Evolutionary conservation across 2,329 filamentous ascomycete species (phyloP), one percentile per base, ranked within the genome.

Genomic region (Verticillium nonalfalfae): DNA sequence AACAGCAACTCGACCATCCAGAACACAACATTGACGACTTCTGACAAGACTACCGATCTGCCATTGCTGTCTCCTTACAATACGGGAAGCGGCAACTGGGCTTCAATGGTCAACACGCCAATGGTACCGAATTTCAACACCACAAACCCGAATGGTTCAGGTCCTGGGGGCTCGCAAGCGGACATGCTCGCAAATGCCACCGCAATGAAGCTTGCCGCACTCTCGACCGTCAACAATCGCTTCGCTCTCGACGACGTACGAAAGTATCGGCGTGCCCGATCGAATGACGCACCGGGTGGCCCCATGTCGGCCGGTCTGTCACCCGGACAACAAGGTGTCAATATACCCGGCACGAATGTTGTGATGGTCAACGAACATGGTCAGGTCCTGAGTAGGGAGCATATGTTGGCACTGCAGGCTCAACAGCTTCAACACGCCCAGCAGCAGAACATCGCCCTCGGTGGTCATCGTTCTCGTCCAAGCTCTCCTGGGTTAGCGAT

Each of bases 101-200:
- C 95, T 31, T 98, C 95, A 9, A 96, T 97, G 90, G 89, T 96
- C 66, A 98, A 97, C 78, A 99, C 95, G 2, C 95, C 95, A 2
- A 96, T 98, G 90, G 91, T 94, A 5, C 80, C 91, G 50, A 94
- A 88, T 67, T 99, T 98, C 75, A 89, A 84, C 65, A 79, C 67
- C 76, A 77, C 81, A 15, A 75, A 74, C 64, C 84, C 76, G 69
- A 74, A 83, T 66, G 77, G 77, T 45, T 78, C 40, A 10, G 21
- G 13, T 11, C 14, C 39, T 18, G 57, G 79, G 50, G 81, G 80
- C 56, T 88, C 84, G 61, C 93, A 97, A 74, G 93, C 93, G 15
- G 95, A 99, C 71, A 98, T 98, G 94, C 90, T 99, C 62, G 95
- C 95, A 62, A 99, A 98, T 72, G 95, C 95, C 33, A 98, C 95